A percentile compares a stretch with the other conserved stretches of the same genome.
Evolutionary conservation across 495 filamentous ascomycete genomes (phyloP).

Genomic region (Penicillium flavigenum): DNA sequence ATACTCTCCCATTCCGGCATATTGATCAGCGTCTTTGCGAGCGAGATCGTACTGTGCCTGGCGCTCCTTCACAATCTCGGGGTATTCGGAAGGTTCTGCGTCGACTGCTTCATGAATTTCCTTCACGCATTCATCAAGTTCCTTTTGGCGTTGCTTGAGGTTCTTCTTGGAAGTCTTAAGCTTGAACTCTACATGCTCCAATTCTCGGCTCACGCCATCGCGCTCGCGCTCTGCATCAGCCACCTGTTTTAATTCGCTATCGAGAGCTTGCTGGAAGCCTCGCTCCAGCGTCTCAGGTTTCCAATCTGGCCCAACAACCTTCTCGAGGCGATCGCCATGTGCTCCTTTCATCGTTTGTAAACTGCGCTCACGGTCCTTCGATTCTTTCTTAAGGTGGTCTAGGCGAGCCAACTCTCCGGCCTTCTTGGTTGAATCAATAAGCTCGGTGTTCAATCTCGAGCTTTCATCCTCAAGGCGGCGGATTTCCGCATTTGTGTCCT

Average conservation of each 20-base stretch:
- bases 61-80: conserved; percentile 48
- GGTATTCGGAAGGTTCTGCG: conserved; percentile 55
- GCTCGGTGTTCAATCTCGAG: conserved; percentile 67
- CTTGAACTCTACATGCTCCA: conserved; percentile 76
- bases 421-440: conserved; percentile 74
- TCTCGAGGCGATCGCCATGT: conserved; percentile 65
- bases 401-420: conserved; percentile 77
- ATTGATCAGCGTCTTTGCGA: conserved; percentile 63
- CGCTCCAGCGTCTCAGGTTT: conserved; percentile 65
- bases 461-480: conserved; percentile 66
- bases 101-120: conserved; percentile 51
- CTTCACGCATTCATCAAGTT: conserved; percentile 57
- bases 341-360: conserved; percentile 74
- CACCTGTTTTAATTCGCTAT: conserved; percentile 52
- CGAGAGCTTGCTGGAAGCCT: conserved; percentile 65
- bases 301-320: conserved; percentile 64
- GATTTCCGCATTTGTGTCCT: conserved; percentile 59
- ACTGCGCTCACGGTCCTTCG: conserved; percentile 66
- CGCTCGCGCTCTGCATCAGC: conserved; percentile 64
- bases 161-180: conserved; percentile 62
- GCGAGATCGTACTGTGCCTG: conserved; percentile 61
- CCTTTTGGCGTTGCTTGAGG: conserved; percentile 61
- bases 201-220: conserved; percentile 66
- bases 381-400: conserved; percentile 72
- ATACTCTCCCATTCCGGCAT: conserved; percentile 60